These are phyloP conservation scores for Yarrowia galli DNA, from an alignment of 1,139 yeast genomes.

Conservation along the genomic window DNA sequence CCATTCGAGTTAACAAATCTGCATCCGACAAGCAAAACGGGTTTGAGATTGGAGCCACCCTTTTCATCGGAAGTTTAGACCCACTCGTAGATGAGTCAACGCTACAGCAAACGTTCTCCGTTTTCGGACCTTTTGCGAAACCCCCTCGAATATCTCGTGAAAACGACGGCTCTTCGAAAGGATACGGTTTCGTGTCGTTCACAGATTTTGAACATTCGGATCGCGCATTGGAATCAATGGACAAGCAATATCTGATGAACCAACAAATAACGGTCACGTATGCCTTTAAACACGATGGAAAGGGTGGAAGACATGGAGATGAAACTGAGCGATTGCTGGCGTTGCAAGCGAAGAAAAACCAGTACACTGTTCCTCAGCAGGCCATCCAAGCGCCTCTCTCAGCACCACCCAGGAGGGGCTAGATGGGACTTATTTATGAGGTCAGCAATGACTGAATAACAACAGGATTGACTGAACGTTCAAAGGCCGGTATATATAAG, in stretches of 20 bases:
- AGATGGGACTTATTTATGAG: background rate
- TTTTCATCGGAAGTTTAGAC: conserved; percentile 77
- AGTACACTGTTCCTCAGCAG: conserved; percentile 41
- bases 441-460: background rate
- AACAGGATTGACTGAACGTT: too few relatives aligned
- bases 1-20: conserved; percentile 65
- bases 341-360: conserved; percentile 62
- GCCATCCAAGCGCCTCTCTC: conserved; percentile 5
- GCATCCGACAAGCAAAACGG: conserved; percentile 50
- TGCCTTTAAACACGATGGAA: conserved; percentile 68
- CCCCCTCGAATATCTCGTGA: conserved; percentile 65
- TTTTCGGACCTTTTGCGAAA: conserved; percentile 69
- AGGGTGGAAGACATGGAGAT: conserved; percentile 77
- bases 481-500: background rate
- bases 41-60: conserved; percentile 73
- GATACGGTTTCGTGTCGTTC: conserved; percentile 69
- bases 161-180: conserved; percentile 61
- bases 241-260: conserved; percentile 75
- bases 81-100: conserved; percentile 70
- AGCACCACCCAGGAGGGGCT: background rate
- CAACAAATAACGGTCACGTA: conserved; percentile 66
- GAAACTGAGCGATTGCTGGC: conserved; percentile 76
- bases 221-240: conserved; percentile 70
- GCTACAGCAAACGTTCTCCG: conserved; percentile 65
- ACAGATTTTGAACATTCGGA: conserved; percentile 75